A percentile compares a stretch with the other conserved stretches of the same genome.
Conservation (phyloP, 768 basidiomycete genomes). For the Thelephora ganbajun region DNA sequence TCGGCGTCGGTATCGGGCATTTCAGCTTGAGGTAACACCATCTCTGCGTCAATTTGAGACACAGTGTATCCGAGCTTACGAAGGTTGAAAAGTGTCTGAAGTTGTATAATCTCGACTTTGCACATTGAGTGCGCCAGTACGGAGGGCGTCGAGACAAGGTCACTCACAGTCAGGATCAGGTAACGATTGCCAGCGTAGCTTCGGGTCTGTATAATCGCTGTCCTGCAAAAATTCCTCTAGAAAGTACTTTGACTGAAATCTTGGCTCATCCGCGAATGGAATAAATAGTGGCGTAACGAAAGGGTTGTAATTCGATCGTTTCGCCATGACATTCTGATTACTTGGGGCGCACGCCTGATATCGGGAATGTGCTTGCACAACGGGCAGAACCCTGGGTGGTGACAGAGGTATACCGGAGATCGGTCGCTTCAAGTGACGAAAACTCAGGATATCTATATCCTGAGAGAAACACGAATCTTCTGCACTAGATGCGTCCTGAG, state of each 20-base stretch:
- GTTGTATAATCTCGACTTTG: constrained; percentile 33
- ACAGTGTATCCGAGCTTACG: constrained; percentile 1
- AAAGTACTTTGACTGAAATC: constrained; percentile 20
- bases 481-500: not conserved
- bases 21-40: no score
- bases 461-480: not conserved
- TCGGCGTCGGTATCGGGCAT: constrained; percentile 5
- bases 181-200: constrained; percentile 21
- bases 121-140: not conserved
- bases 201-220: constrained; percentile 9
- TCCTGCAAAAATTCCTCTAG: constrained; percentile 16
- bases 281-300: constrained; percentile 17
- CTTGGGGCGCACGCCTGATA: constrained; percentile 37
- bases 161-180: constrained; percentile 37
- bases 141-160: not conserved
- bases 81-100: constrained; percentile 30
- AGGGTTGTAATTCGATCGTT: not conserved
- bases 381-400: not conserved
- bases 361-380: constrained; percentile 12
- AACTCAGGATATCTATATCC: not conserved
- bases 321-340: constrained; percentile 17
- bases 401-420: not conserved
- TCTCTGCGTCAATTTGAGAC: no score
- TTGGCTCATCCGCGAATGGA: constrained; percentile 33
- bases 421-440: not conserved